Base-by-base conservation (phyloP, 2,329 filamentous ascomycete species). In the Dactylellina parvicollis region DNA sequence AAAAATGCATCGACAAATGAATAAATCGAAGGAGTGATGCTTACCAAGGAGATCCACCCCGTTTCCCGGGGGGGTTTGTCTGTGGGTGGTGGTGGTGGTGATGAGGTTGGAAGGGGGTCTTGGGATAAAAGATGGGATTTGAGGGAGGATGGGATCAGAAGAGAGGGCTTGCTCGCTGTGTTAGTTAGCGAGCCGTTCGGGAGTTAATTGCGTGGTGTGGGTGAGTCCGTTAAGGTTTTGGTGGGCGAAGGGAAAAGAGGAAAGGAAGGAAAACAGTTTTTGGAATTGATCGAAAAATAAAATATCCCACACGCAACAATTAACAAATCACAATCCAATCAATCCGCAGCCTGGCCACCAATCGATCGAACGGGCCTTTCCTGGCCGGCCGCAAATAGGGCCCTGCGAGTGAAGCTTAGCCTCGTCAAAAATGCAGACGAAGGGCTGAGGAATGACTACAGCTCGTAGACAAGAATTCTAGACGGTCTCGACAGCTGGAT, bases 251-350 rank as follows among this genome's bases (percentile, higher is more conserved):
- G 46, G 38, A 57, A 52, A 46, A 50, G 36, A 69, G 38, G 34
- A 34, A 59, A 69, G 49, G 32, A 52, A 59, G 20, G 44, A 28
- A 52, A 34, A 47, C 24, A 36, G 49, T 55, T 65, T 55, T 55
- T 56, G 55, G 54, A 60, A 52, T 69, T 59, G 46, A 61, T 61
- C 40, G 24, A 42, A 61, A 57, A 62, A 62, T 55, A 71, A 62
- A 71, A 61, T 52, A 70, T 71, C 66, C 66, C 66, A 71, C 66
- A 20, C 56, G 42, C 65, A 71, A 71, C 66, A 71, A 71, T 71
- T 50, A 62, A 57, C 56, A 71, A 62, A 71, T 62, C 66, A 62
- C 42, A 50, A 71, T 57, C 66, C 22, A 62, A n/a, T n/a, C n/a
- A n/a, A n/a, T n/a, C n/a, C n/a, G n/a, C 14, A 26, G 10, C 16